Percentiles rank a stretch among this genome's conserved stretches.
Evolutionary conservation across 805 yeast species (phyloP).

Genomic region (Hanseniaspora clermontiae): DNA sequence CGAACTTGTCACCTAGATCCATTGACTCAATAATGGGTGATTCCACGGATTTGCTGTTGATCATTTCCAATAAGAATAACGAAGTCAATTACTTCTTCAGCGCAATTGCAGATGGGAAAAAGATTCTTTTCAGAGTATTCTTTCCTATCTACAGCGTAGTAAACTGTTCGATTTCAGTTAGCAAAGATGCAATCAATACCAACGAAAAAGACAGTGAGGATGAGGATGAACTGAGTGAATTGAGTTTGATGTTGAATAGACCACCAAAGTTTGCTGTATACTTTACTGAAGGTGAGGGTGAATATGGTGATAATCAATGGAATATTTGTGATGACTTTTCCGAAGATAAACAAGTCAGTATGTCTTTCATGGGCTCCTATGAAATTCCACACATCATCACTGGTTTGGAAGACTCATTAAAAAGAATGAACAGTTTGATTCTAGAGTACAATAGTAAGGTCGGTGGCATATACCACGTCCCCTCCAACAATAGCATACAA

Average conservation of each 20-base stretch:
- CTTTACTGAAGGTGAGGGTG: constrained; percentile 43
- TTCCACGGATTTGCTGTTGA: constrained; percentile 56
- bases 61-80: constrained; percentile 54
- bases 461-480: constrained; percentile 10
- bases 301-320: constrained; percentile 51
- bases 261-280: constrained; percentile 73
- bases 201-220: constrained; percentile 16
- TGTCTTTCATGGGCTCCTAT: constrained; percentile 50
- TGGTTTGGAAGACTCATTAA: constrained; percentile 42
- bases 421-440: constrained; percentile 43
- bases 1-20: constrained; percentile 56
- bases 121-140: constrained; percentile 59
- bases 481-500: constrained; percentile 6
- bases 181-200: constrained; percentile 24
- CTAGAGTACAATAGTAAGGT: constrained; percentile 32
- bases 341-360: constrained; percentile 68
- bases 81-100: constrained; percentile 70
- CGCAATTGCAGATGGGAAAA: constrained; percentile 54
- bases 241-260: constrained; percentile 38
- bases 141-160: constrained; percentile 52
- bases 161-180: constrained; percentile 43
- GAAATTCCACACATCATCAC: constrained; percentile 57
- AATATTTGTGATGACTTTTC: constrained; percentile 73
- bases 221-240: constrained; percentile 31
- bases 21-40: constrained; percentile 50